Evolutionary conservation across 192 early-diverging fungal species (phyloP).

Genomic region (Backusella circina): DNA sequence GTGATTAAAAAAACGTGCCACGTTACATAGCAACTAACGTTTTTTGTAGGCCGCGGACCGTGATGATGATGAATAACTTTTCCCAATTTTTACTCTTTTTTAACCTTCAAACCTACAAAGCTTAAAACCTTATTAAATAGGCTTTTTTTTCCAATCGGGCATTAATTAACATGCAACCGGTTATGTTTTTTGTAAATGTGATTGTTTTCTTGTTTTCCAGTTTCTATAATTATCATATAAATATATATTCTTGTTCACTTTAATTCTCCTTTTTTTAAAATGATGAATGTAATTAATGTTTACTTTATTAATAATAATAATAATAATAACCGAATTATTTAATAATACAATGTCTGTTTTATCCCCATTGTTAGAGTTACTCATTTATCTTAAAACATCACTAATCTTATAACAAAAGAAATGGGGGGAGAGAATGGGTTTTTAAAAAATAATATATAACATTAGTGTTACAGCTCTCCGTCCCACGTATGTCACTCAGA

Average conservation of each 20-base stretch:
- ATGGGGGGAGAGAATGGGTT: not conserved
- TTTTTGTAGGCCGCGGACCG: conserved; percentile 1
- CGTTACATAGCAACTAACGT: not conserved
- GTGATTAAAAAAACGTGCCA: not conserved
- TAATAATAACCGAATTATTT: not conserved
- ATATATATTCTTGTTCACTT: not conserved
- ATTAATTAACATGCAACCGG: not conserved
- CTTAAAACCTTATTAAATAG: not conserved
- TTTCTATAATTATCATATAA: not conserved
- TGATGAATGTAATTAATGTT: not conserved
- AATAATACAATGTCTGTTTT: not conserved
- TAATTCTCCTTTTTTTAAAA: not conserved
- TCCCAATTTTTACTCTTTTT: not conserved
- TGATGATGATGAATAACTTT: not conserved
- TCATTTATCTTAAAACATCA: not conserved
- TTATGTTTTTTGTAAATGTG: not conserved
- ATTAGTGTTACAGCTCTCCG: not conserved
- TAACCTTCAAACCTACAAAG: not conserved
- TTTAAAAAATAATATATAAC: not conserved
- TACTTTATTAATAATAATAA: not conserved
- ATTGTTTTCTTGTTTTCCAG: not conserved
- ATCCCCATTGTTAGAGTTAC: not conserved
- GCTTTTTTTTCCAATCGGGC: not conserved
- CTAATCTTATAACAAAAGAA: not conserved
- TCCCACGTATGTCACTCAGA: not conserved